Percentiles rank a stretch among this genome's conserved stretches.
Conservation (phyloP, 192 early-diverging fungal genomes). For the Globomyces pollinis-pini region DNA sequence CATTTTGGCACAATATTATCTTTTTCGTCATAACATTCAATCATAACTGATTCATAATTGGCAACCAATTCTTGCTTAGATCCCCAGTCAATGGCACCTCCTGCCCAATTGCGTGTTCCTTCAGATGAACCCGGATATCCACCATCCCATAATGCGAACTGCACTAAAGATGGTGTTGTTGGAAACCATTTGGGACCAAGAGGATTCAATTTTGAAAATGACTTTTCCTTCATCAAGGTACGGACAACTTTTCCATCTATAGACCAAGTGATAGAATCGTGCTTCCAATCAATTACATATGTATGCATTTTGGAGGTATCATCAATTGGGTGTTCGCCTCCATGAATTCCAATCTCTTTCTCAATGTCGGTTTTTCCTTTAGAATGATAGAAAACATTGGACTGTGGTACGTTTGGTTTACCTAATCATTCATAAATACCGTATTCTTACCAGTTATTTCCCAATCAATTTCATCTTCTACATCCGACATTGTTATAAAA, state of each 20-base stretch:
- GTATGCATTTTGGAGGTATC: background rate
- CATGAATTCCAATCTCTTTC: too few relatives aligned
- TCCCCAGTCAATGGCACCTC: background rate
- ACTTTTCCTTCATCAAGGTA: background rate
- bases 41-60: background rate
- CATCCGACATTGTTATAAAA: too few relatives aligned
- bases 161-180: background rate
- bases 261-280: background rate
- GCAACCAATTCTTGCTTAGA: background rate
- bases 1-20: background rate
- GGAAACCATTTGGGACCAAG: constrained; percentile 1
- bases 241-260: background rate
- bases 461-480: too few relatives aligned
- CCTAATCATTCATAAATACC: too few relatives aligned
- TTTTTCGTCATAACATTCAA: constrained; percentile 10
- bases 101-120: background rate
- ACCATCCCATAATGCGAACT: constrained; percentile 6
- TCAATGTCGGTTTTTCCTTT: too few relatives aligned
- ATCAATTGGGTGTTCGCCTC: too few relatives aligned
- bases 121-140: too few relatives aligned
- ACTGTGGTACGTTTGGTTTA: too few relatives aligned
- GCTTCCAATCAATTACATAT: constrained; percentile 12
- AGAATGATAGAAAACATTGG: too few relatives aligned
- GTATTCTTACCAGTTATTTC: too few relatives aligned
- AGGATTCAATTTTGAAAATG: background rate